Base-by-base conservation (phyloP, 352 stramenopile genomes). In the Saprolegnia parasitica region DNA sequence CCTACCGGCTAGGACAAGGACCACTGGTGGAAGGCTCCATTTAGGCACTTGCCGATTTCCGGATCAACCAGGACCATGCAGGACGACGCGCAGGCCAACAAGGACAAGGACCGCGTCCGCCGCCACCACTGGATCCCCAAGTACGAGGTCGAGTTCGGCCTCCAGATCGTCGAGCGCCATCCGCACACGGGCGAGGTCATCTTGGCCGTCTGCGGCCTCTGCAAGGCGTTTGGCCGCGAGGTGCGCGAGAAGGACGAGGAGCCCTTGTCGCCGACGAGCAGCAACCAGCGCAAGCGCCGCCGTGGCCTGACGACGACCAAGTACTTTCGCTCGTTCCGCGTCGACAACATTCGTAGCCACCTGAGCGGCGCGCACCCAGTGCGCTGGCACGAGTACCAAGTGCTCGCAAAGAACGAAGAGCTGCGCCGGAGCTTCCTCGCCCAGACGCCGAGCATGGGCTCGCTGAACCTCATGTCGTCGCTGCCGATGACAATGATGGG, bases 311-410 rank as follows among this genome's bases (percentile, higher is more conserved):
- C 86, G 50, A 94, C 86, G 47, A 91, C 81, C 68, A 94, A 94
- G 78, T 94, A 92, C 72, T 94, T 94, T 72, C 84, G 86, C 32
- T 78, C 86, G 5, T 94, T 91, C 70, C 83, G 86, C 15, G 80
- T 94, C 15, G 86, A 94, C 76, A 94, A 94, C 66, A 92, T 94
- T 72, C 86, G 86, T 52, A 94, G 84, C 74, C 86, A 94, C 57
- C 56, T 94, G 71, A 81, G 86, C n/a, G 80, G 81, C 23, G 83
- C 86, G 18, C 84, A 92, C 56, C 86, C 84, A 29, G 77, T 81
- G 1, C 84, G 84, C 16, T 94, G 86, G 86, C 74, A 78, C 10
- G 84, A 91, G 64, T 94, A 87, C 62, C 83, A 94, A 58, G 71
- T 87, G 73, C 80, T 94, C 10, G 84, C 86, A 6, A 94, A 94